Percentiles rank a stretch among this genome's conserved stretches.
Conservation (phyloP, 176 grass and related monocot species). For the Hordeum vulgare region DNA sequence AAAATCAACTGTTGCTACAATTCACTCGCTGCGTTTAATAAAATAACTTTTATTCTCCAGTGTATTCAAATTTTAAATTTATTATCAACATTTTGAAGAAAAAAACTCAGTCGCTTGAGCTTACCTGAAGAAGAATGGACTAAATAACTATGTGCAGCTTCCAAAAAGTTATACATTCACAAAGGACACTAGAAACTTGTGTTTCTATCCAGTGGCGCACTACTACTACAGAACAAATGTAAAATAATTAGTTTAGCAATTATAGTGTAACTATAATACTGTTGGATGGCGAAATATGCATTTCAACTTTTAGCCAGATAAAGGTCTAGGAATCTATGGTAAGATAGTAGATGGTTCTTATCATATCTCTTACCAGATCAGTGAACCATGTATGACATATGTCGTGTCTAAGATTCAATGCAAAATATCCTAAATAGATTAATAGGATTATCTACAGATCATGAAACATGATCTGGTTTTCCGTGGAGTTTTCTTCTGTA, state of each 20-base stretch:
- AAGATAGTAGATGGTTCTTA: not conserved
- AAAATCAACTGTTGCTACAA: not conserved
- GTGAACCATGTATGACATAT: not conserved
- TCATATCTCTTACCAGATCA: not conserved
- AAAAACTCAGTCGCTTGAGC: not conserved
- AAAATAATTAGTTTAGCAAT: not conserved
- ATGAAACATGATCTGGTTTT: conserved; percentile 5
- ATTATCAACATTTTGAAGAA: not conserved
- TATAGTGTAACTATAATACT: not conserved
- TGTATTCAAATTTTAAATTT: not conserved
- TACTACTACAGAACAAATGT: not conserved
- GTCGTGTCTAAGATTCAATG: not conserved
- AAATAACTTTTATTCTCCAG: not conserved
- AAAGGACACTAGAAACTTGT: not conserved
- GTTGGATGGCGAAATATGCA: not conserved
- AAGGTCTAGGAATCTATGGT: not conserved
- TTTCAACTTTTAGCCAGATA: not conserved
- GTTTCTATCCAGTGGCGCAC: not conserved
- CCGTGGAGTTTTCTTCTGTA: not conserved
- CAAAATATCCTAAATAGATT: conserved; percentile 3
- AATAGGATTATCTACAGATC: not conserved
- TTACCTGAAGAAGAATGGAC: not conserved
- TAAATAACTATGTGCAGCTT: not conserved
- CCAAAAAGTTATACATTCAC: not conserved
- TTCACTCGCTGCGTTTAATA: not conserved